Conservation (phyloP, 2,329 filamentous ascomycete species). For the Colletotrichum limetticola region DNA sequence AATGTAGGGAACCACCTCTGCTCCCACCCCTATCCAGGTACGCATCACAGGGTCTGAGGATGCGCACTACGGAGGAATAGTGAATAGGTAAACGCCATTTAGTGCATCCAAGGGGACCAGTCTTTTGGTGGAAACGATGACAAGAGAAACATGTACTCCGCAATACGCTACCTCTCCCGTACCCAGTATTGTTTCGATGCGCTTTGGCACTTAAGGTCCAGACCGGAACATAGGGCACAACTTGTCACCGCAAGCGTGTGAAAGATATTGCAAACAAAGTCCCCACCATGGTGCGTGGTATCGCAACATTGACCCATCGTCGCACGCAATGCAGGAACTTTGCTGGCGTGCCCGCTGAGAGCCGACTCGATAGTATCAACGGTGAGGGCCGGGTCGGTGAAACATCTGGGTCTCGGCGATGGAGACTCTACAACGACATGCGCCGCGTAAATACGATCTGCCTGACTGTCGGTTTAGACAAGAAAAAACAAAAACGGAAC, state of each 20-base stretch:
- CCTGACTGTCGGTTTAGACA: neutral
- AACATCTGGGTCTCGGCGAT: slow-evolving; percentile 19
- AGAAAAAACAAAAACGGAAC: neutral
- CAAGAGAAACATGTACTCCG: slow-evolving; percentile 20
- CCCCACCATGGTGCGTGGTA: neutral
- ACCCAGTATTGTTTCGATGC: neutral
- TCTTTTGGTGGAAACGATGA: neutral
- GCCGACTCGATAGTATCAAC: neutral
- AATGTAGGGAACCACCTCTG: slow-evolving; percentile 5
- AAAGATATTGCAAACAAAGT: neutral
- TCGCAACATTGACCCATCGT: slow-evolving; percentile 3
- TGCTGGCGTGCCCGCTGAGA: neutral
- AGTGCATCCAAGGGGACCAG: neutral
- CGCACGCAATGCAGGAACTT: neutral
- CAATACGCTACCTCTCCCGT: neutral
- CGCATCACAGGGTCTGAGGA: neutral
- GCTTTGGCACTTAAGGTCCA: neutral
- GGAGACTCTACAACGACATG: neutral
- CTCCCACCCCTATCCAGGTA: slow-evolving; percentile 12
- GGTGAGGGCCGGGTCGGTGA: slow-evolving; percentile 3
- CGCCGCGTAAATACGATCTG: neutral
- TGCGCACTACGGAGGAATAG: neutral
- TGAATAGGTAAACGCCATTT: neutral
- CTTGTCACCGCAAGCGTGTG: neutral
- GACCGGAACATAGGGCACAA: neutral